phyloP scores from a whole-genome alignment of 176 grass and related monocot genomes.

The Eragrostis curvula region DNA sequence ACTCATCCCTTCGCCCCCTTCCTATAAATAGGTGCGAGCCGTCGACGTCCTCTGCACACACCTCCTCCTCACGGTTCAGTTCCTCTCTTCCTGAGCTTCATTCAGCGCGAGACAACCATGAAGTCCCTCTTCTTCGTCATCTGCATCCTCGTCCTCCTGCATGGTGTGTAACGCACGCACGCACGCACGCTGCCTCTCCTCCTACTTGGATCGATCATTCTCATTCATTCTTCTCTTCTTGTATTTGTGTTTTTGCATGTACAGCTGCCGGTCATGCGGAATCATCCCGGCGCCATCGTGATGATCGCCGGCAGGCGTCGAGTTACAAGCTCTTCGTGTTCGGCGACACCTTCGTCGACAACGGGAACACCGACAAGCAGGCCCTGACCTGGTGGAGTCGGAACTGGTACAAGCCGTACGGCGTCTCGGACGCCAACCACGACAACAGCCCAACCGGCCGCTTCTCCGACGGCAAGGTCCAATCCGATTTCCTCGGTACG shows the following conservation, averaged over 20 bases:
- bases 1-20: too few species aligned
- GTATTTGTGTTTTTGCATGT: background rate
- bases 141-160: background rate
- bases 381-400: background rate
- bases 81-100: too few species aligned
- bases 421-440: background rate
- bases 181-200: background rate
- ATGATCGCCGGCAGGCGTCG: background rate
- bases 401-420: conserved; percentile 35
- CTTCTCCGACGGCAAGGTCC: too few species aligned
- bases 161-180: background rate
- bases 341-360: conserved; percentile 26
- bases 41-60: too few species aligned
- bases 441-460: too few species aligned
- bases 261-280: background rate
- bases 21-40: too few species aligned
- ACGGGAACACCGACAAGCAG: background rate
- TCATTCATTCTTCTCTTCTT: background rate
- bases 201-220: background rate
- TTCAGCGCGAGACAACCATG: background rate
- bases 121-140: background rate
- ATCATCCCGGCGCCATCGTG: too few species aligned
- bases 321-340: conserved; percentile 40
- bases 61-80: too few species aligned
- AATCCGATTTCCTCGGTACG: too few species aligned